Evolutionary conservation across 129 eudicot species (phyloP).

Genomic region (Helianthus tuberosus): DNA sequence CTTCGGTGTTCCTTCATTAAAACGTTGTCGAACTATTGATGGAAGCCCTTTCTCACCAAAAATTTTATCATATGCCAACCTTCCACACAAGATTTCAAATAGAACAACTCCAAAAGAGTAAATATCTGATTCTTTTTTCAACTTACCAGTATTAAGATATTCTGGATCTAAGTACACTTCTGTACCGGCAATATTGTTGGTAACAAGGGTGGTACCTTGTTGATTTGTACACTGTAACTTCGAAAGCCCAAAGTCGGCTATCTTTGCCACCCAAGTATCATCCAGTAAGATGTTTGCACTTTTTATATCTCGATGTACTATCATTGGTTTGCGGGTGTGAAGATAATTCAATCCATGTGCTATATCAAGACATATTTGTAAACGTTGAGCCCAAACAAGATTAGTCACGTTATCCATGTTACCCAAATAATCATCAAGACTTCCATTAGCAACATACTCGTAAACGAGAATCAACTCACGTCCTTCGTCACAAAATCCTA

Average conservation of each 20-base stretch:
- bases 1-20: neutral
- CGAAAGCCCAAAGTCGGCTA: neutral
- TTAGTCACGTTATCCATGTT: slow-evolving; percentile 7
- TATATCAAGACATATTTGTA: slow-evolving; percentile 10
- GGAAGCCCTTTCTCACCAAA: neutral
- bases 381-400: slow-evolving; percentile 4
- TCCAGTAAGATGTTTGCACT: slow-evolving; percentile 8
- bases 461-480: neutral
- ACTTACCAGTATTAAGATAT: neutral
- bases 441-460: slow-evolving; percentile 5
- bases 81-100: slow-evolving; percentile 9
- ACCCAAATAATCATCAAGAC: neutral
- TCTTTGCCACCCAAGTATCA: neutral
- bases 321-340: neutral
- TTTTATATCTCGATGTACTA: neutral
- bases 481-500: slow-evolving; percentile 1
- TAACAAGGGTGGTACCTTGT: neutral
- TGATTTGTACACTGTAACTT: neutral
- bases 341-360: slow-evolving; percentile 10
- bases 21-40: neutral
- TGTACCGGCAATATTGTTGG: neutral
- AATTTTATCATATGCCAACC: slow-evolving; percentile 11
- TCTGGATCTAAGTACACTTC: neutral
- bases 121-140: neutral
- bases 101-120: slow-evolving; percentile 5